phyloP scores from a whole-genome alignment of 163 green algal species.

The Chloromonas sp. region DNA sequence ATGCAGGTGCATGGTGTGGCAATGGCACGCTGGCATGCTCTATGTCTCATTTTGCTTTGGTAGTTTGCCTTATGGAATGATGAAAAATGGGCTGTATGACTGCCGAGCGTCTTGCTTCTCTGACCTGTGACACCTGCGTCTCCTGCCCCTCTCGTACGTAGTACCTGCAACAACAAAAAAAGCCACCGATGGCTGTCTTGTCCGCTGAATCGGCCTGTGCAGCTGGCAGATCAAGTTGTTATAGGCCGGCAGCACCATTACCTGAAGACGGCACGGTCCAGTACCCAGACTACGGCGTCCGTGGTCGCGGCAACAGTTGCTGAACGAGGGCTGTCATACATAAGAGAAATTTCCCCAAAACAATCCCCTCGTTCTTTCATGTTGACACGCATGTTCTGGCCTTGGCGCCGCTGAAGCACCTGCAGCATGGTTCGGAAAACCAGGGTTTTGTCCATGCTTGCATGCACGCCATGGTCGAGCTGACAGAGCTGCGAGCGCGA shows the following conservation, averaged over 20 bases:
- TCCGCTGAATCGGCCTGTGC: too few species aligned
- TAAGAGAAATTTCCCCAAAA: conserved; percentile 91
- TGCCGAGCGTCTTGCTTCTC: too few species aligned
- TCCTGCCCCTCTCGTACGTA: conserved; percentile 68
- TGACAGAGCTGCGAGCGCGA: background rate
- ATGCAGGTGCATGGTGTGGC: too few species aligned
- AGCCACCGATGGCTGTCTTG: too few species aligned
- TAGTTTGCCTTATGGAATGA: too few species aligned
- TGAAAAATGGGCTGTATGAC: too few species aligned
- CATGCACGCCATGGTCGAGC: background rate
- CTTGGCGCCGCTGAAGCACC: conserved; percentile 69
- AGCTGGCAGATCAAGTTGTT: background rate
- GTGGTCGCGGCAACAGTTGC: conserved; percentile 84
- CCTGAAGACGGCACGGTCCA: conserved; percentile 80
- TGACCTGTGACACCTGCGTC: conserved; percentile 32
- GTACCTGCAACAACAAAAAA: conserved; percentile 36
- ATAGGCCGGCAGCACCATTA: background rate
- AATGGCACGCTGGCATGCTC: too few species aligned
- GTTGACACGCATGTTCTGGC: conserved; percentile 81
- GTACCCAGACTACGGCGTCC: conserved; percentile 80
- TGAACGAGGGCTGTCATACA: conserved; percentile 78
- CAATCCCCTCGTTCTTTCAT: conserved; percentile 79
- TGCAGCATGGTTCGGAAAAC: conserved; percentile 13
- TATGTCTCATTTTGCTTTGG: too few species aligned
- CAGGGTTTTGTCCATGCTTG: background rate